Evolutionary conservation across 2,329 filamentous ascomycete genomes (phyloP).

Genomic region (Lasiodiplodia theobromae): DNA sequence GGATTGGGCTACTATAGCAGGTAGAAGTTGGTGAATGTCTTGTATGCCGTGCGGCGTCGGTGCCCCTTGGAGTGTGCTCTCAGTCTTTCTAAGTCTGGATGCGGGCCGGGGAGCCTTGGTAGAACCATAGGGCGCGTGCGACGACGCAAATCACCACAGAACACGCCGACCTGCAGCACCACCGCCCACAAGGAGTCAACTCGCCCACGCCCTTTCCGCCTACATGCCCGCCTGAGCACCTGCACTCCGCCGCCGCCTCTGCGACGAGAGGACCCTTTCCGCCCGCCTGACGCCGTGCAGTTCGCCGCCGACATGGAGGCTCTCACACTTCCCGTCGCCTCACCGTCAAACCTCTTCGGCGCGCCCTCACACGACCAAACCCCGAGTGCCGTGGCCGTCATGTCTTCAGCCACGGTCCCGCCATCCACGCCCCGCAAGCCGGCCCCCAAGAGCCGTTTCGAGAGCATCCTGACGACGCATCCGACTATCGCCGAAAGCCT

Average conservation of each 20-base stretch:
- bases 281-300: background rate
- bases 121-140: constrained; percentile 25
- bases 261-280: constrained; percentile 12
- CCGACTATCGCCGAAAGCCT: constrained; percentile 66
- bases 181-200: constrained; percentile 17
- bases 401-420: constrained; percentile 1
- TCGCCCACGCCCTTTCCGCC: constrained; percentile 1
- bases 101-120: constrained; percentile 6
- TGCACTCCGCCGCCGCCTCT: constrained; percentile 13
- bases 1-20: background rate
- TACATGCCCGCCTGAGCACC: constrained; percentile 18
- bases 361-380: constrained; percentile 11
- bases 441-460: constrained; percentile 50
- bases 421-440: constrained; percentile 8
- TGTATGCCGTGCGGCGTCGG: constrained; percentile 9
- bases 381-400: background rate
- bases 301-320: constrained; percentile 18
- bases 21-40: constrained; percentile 21
- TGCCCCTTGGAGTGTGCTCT: constrained; percentile 10
- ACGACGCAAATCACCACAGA: constrained; percentile 11
- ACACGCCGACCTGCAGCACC: constrained; percentile 25
- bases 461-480: constrained; percentile 63
- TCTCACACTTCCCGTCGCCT: constrained; percentile 18
- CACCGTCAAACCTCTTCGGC: constrained; percentile 23
- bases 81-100: background rate